Base-by-base conservation (phyloP, 768 basidiomycete genomes). In the Suillus spraguei region DNA sequence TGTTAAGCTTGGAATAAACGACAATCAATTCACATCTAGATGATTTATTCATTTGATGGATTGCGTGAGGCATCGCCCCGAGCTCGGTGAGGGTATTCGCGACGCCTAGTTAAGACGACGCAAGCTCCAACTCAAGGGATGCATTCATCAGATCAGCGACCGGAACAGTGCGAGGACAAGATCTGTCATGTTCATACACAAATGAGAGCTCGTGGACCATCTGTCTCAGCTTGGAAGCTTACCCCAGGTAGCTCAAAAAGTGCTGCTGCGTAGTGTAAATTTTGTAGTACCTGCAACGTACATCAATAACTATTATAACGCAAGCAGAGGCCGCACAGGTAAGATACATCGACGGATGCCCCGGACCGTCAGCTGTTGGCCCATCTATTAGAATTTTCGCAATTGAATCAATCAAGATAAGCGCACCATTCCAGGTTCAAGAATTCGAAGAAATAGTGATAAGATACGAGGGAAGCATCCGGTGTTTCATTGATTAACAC, bases 211-310 rank as follows among this genome's bases (percentile, higher is more conserved):
- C 17, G 24, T 58, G 39, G 17, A 58, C 55, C 28, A 39, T 56
- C 55, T 28, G 39, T 56, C 55, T 28, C 49, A 50, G 49, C 49
- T 39, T 38, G 16, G 55, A 56, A 56, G 55, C 55, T 56, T 56
- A 56, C 55, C 55, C 38, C 38, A 39, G 38, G 24, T 17, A 14
- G 0, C 14, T 39, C 6, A 28, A 56, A n/a, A 52, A 24, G 14
- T 17, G 17, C 20, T 20, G 32, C 52, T 20, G 52, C 32, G 11
- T 5, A 11, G n/a, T 17, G 17, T 32, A 28, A 17, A 32, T 32
- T 50, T 32, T 32, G 28, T 52, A 24, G 22, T 24, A 56, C 16
- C 22, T 17, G 38, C 16, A 28, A 28, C 6, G 38, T 17, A 22
- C 22, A 39, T 8, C 36, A 22, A 56, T 24, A 9, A 56, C 55